These are phyloP conservation scores for Somion occarium DNA, from an alignment of 1,284 basidiomycete species.

Conservation along the genomic window DNA sequence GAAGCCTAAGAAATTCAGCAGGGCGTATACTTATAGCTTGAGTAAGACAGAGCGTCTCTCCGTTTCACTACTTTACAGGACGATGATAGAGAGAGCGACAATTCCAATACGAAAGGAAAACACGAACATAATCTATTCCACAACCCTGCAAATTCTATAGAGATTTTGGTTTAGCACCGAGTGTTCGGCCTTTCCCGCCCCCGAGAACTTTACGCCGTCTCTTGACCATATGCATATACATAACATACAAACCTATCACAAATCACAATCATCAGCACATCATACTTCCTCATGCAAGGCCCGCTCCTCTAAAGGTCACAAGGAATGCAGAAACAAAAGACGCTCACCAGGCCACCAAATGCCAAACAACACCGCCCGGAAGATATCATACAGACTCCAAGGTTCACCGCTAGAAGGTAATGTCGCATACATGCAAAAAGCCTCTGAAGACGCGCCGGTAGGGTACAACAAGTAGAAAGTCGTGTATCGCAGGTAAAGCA, in stretches of 20 bases:
- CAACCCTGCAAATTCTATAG: too few relatives aligned
- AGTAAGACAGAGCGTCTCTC: too few relatives aligned
- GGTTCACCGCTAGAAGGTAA: conserved; percentile 33
- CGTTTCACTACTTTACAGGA: too few relatives aligned
- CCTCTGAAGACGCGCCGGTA: conserved; percentile 88
- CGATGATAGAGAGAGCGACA: too few relatives aligned
- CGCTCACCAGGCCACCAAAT: conserved; percentile 88
- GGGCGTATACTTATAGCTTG: too few relatives aligned
- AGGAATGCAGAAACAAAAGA: not conserved
- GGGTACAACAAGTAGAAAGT: conserved; percentile 93
- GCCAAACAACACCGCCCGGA: conserved; percentile 63
- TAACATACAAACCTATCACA: conserved; percentile 70
- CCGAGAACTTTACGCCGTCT: conserved; percentile 79
- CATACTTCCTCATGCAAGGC: too few relatives aligned
- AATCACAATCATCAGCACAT: conserved; percentile 10
- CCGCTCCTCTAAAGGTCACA: too few relatives aligned
- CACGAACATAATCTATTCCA: not conserved
- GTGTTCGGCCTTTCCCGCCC: conserved; percentile 21
- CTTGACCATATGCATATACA: conserved; percentile 88
- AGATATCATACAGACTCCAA: conserved; percentile 52
- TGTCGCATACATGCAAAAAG: conserved; percentile 77
- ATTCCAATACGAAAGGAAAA: not conserved
- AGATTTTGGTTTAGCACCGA: conserved; percentile 29
- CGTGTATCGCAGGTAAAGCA: conserved; percentile 80
- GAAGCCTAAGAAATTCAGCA: too few relatives aligned